Base-by-base conservation (phyloP, 2,329 filamentous ascomycete species). In the Helotiales sp. region DNA sequence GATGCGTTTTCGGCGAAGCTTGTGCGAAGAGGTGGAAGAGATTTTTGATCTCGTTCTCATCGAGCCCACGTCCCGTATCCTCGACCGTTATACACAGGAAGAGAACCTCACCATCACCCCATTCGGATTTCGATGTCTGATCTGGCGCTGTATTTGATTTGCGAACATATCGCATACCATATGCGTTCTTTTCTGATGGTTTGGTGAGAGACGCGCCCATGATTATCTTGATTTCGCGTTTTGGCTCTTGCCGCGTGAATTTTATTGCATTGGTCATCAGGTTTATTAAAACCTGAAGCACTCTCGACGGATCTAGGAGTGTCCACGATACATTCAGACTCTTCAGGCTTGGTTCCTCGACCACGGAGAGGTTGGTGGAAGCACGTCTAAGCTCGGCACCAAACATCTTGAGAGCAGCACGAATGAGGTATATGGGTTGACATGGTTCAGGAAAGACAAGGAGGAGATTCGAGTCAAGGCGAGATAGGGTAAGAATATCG, bases 11-110 rank as follows among this genome's bases (percentile, higher is more conserved):
- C 1, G 88, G 87, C 22, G 84, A 89, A 0, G 88, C 89, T 72
- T 93, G 90, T 5, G 88, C 86, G 70, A 93, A 93, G n/a, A 88
- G 83, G 64, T 89, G 83, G 72, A 93, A 93, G 0, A 93, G 79
- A 44, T 84, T 80, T 55, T 88, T 86, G 74, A 86, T 89, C 68
- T 91, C 89, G 54, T 86, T 80, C 1, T 82, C 77, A 1, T 78
- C 87, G 9, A 93, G 76, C 0, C 89, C 89, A 49, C 88, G 84
- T 0, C 90, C 90, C 0, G 88, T 91, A 64, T 93, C 90, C 61
- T 83, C 81, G n/a, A 93, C 88, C 40, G 88, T 83, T 59, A 93
- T 89, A 57, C 85, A 81, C 15, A 93, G 77, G 68, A 84, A 92
- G 0, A 90, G 76, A 0, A 82, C 77, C 51, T 87, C 57, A 2